A percentile compares a stretch with the other conserved stretches of the same genome.
These are phyloP conservation scores for Chlorella sp. DNA, from an alignment of 139 green algal genomes.

Conservation along the genomic window DNA sequence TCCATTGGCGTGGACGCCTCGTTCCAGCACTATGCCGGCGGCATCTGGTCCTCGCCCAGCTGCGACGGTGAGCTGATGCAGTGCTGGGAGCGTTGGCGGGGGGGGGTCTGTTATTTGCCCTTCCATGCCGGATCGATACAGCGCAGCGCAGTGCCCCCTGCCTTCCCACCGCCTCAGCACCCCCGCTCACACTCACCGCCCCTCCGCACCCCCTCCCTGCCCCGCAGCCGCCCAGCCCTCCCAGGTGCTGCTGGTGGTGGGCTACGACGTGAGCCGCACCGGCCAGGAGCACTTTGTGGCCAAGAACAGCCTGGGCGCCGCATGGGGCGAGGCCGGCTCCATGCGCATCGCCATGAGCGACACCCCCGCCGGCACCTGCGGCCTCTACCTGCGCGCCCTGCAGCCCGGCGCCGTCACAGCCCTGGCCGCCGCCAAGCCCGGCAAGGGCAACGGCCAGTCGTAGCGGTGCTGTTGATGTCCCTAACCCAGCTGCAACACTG, in stretches of 20 bases:
- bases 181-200: neutral
- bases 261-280: neutral
- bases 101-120: too few relatives aligned
- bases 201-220: neutral
- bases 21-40: constrained; percentile 25
- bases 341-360: neutral
- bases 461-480: too few relatives aligned
- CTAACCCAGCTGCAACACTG: too few relatives aligned
- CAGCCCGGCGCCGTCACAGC: neutral
- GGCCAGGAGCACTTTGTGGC: neutral
- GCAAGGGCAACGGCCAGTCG: too few relatives aligned
- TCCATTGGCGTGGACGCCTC: constrained; percentile 10
- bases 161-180: too few relatives aligned
- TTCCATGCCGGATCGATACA: neutral
- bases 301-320: neutral
- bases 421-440: neutral
- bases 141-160: neutral
- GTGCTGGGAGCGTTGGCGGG: neutral
- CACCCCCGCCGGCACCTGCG: neutral
- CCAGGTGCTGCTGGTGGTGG: constrained; percentile 13
- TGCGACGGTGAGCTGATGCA: neutral
- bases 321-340: constrained; percentile 18
- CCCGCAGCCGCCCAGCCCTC: neutral
- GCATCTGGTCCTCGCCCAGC: neutral
- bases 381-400: neutral